Conservation (phyloP, 257 asterid species). For the Rehmannia glutinosa region DNA sequence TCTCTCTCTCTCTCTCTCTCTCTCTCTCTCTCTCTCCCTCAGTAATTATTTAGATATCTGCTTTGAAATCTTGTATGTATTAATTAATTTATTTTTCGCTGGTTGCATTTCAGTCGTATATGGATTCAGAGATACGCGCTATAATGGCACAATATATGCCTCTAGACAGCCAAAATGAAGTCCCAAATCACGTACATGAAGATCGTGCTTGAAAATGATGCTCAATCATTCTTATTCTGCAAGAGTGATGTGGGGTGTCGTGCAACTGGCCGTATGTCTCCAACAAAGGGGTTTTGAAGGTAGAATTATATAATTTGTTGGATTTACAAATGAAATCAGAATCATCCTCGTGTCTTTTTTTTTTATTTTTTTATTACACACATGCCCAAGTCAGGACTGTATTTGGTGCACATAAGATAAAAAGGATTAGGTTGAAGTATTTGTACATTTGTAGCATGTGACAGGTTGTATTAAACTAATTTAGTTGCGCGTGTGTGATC, state of each 20-base stretch:
- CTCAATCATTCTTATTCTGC: slow-evolving; percentile 20
- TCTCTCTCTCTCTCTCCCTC: too few relatives aligned
- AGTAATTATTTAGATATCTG: too few relatives aligned
- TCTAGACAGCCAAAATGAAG: slow-evolving; percentile 71
- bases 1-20: too few relatives aligned
- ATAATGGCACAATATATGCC: slow-evolving; percentile 98
- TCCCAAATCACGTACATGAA: slow-evolving; percentile 52
- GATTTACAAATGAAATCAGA: slow-evolving; percentile 21
- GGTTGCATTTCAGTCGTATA: slow-evolving; percentile 56
- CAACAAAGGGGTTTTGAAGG: slow-evolving; percentile 21
- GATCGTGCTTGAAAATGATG: slow-evolving; percentile 49
- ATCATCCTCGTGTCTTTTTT: neutral
- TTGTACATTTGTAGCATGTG: slow-evolving; percentile 20
- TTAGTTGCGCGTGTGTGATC: slow-evolving; percentile 10
- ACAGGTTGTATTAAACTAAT: slow-evolving; percentile 19
- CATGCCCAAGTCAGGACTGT: slow-evolving; percentile 22
- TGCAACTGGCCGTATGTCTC: slow-evolving; percentile 22
- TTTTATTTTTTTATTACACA: neutral
- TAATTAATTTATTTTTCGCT: neutral
- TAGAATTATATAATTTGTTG: slow-evolving; percentile 22
- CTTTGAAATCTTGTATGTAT: neutral
- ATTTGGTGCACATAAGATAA: slow-evolving; percentile 10
- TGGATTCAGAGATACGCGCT: slow-evolving; percentile 95
- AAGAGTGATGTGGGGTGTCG: slow-evolving; percentile 25
- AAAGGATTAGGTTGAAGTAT: slow-evolving; percentile 14